A percentile compares a stretch with the other conserved stretches of the same genome.
phyloP scores from a whole-genome alignment of 2,329 filamentous ascomycete genomes.

The Incumbomyces delicatus region DNA sequence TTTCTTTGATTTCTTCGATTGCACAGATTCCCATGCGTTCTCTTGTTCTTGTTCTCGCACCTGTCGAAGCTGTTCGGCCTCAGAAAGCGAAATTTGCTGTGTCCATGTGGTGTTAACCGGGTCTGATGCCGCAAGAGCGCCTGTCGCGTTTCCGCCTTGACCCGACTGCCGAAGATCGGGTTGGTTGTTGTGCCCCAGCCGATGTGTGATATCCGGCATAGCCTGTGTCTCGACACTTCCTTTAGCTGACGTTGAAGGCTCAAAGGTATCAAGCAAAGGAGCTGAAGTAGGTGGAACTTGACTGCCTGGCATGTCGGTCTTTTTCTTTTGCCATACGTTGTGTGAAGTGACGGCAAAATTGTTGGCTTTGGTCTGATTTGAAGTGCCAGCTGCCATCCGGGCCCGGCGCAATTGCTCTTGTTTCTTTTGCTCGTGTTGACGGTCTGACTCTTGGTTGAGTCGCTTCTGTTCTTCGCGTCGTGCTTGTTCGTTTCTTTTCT shows the following conservation, averaged over 20 bases:
- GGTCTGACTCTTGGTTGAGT: slow-evolving; percentile 66
- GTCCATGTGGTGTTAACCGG: slow-evolving; percentile 27
- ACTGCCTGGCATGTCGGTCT: slow-evolving; percentile 20
- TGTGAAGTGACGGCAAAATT: slow-evolving; percentile 38
- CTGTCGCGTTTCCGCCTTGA: slow-evolving; percentile 12
- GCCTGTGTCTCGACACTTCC: slow-evolving; percentile 13
- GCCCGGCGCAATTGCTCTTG: slow-evolving; percentile 78
- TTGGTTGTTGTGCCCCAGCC: slow-evolving; percentile 5
- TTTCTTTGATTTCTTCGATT: slow-evolving; percentile 48
- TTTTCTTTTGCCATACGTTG: slow-evolving; percentile 45
- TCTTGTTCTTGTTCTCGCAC: slow-evolving; percentile 38
- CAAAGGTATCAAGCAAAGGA: slow-evolving; percentile 34
- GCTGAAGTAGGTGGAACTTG: slow-evolving; percentile 12
- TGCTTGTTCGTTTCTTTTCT: slow-evolving; percentile 84
- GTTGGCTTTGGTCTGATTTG: slow-evolving; percentile 66
- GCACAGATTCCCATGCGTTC: slow-evolving; percentile 52
- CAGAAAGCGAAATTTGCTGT: slow-evolving; percentile 36
- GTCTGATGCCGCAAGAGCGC: slow-evolving; percentile 11
- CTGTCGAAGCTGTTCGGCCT: slow-evolving; percentile 53
- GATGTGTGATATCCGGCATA: slow-evolving; percentile 8
- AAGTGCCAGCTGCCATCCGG: slow-evolving; percentile 69
- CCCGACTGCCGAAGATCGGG: slow-evolving; percentile 9
- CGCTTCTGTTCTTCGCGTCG: slow-evolving; percentile 76
- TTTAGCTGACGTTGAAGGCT: slow-evolving; percentile 7
- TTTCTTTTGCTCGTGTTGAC: slow-evolving; percentile 61